Conservation (phyloP, 768 basidiomycete species). For the Mycena alexandri region DNA sequence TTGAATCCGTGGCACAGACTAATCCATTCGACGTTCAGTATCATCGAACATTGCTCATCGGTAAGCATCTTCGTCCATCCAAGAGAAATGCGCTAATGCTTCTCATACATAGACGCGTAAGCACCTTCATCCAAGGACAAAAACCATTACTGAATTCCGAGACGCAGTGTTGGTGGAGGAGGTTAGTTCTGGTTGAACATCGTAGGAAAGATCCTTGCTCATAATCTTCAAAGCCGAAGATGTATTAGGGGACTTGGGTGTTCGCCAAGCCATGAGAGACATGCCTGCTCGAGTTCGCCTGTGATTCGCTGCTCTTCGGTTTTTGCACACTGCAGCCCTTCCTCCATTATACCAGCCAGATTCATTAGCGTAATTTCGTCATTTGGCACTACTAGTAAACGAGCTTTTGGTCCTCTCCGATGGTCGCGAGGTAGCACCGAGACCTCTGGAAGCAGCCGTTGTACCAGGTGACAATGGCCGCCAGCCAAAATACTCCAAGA, state of each 20-base stretch:
- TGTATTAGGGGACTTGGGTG: conserved; percentile 84
- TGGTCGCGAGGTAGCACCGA: conserved; percentile 34
- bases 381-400: conserved; percentile 17
- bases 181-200: conserved; percentile 46
- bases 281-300: conserved; percentile 85
- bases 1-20: too few species aligned
- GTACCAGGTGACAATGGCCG: conserved; percentile 50
- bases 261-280: conserved; percentile 80
- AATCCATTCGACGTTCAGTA: conserved; percentile 52
- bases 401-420: conserved; percentile 19
- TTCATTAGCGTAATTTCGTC: conserved; percentile 14
- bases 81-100: too few species aligned
- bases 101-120: conserved; percentile 64
- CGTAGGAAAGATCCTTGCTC: conserved; percentile 20
- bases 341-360: background rate
- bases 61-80: too few species aligned
- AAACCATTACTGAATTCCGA: conserved; percentile 3
- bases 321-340: background rate
- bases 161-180: conserved; percentile 74
- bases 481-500: conserved; percentile 69
- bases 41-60: conserved; percentile 66
- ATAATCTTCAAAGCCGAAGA: conserved; percentile 67
- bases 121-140: conserved; percentile 27
- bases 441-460: conserved; percentile 54
- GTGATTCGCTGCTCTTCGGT: conserved; percentile 46